Base-by-base conservation (phyloP, 768 basidiomycete species). In the Obba rivulosa region DNA sequence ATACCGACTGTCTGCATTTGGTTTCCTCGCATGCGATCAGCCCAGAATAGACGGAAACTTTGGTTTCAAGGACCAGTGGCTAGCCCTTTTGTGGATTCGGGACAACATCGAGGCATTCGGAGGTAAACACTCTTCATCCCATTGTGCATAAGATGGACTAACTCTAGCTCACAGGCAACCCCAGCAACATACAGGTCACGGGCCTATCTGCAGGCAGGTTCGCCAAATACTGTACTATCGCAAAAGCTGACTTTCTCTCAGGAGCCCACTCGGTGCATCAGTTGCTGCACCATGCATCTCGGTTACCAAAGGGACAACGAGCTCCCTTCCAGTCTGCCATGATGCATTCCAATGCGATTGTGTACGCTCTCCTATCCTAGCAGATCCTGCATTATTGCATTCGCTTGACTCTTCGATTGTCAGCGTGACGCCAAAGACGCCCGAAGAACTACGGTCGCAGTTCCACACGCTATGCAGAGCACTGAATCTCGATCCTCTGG, bases 61-160 rank as follows among this genome's bases (percentile, higher is more conserved):
- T 61, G 87, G 87, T 1, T 90, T 90, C 69, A 89, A 88, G 63
- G 87, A 90, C 58, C 85, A 86, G 57, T 89, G 87, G 87, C 58
- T 85, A 17, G 87, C 81, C 0, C 58, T 89, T n/a, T 67, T 77
- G 55, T 89, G 87, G 86, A 68, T 89, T 20, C 76, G 70, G 40
- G 76, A 76, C 16, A 85, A 89, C 56, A 86, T 90, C 18, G 62
- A 62, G 35, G 66, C 68, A 0, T 90, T 89, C 53, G 88, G 87
- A 63, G 87, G 86, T 20, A 68, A n/a, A n/a, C n/a, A n/a, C n/a
- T n/a, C n/a, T n/a, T n/a, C n/a, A n/a, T n/a, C n/a, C n/a, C n/a
- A n/a, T n/a, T n/a, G n/a, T n/a, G n/a, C n/a, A n/a, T n/a, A n/a
- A n/a, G n/a, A n/a, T n/a, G n/a, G n/a, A n/a, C n/a, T n/a, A n/a